These are phyloP conservation scores for Odontarrhena argentea DNA, from an alignment of 345 rosid genomes.

Conservation along the genomic window DNA sequence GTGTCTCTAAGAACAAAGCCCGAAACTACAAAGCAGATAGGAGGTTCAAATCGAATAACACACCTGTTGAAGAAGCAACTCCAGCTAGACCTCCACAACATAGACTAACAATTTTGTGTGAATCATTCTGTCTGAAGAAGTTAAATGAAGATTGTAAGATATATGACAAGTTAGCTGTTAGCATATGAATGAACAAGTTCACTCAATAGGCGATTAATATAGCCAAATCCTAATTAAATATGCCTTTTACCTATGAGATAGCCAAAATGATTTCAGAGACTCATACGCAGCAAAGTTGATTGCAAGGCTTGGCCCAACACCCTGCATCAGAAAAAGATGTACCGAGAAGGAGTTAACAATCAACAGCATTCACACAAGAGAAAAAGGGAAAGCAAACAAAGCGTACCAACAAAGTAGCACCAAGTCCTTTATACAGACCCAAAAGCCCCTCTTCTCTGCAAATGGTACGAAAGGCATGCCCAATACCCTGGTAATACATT, in stretches of 20 bases:
- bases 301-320: slow-evolving; percentile 94
- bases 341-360: slow-evolving; percentile 4
- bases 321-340: slow-evolving; percentile 49
- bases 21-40: slow-evolving; percentile 7
- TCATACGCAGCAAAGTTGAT: slow-evolving; percentile 86
- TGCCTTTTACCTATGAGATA: slow-evolving; percentile 58
- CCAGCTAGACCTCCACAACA: slow-evolving; percentile 95
- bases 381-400: slow-evolving; percentile 24
- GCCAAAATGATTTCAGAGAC: slow-evolving; percentile 69
- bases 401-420: slow-evolving; percentile 86
- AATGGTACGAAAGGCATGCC: slow-evolving; percentile 75
- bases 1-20: background rate
- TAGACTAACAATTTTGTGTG: slow-evolving; percentile 60
- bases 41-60: slow-evolving; percentile 18
- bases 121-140: slow-evolving; percentile 68
- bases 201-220: background rate
- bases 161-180: background rate
- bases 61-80: slow-evolving; percentile 90
- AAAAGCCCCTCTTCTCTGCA: slow-evolving; percentile 78
- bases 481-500: slow-evolving; percentile 81
- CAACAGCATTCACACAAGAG: slow-evolving; percentile 22
- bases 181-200: background rate
- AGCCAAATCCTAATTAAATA: background rate
- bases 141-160: slow-evolving; percentile 17
- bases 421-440: slow-evolving; percentile 96